These are phyloP conservation scores for Strobilomyces echinocephalus DNA, from an alignment of 768 basidiomycete species.

Conservation along the genomic window DNA sequence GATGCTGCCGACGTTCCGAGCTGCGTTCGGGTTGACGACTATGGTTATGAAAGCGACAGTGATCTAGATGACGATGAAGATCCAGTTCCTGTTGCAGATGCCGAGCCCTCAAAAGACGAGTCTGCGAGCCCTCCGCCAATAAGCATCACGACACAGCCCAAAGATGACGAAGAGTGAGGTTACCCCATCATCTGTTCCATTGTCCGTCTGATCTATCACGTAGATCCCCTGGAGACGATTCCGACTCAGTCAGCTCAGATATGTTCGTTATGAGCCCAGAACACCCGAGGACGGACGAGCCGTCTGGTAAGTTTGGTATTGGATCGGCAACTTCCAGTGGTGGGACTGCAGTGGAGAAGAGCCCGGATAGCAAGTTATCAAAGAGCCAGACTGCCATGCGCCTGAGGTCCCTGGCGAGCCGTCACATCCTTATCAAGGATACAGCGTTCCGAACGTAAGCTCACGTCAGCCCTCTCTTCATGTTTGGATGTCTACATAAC, in stretches of 20 bases:
- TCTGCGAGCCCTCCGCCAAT: neutral
- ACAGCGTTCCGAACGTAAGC: constrained; percentile 28
- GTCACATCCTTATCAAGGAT: constrained; percentile 24
- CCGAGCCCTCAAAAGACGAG: neutral
- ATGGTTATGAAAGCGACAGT: constrained; percentile 30
- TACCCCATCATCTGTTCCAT: neutral
- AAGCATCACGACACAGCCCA: neutral
- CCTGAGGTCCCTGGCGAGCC: constrained; percentile 11
- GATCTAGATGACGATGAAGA: constrained; percentile 31
- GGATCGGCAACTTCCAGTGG: neutral
- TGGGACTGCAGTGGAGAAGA: neutral
- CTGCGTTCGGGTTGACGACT: constrained; percentile 12
- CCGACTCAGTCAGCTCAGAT: constrained; percentile 10
- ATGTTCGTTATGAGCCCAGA: constrained; percentile 13
- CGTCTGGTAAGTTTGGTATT: neutral
- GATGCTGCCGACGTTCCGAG: constrained; percentile 6
- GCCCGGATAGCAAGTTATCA: neutral
- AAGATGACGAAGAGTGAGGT: constrained; percentile 10
- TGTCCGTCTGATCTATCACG: neutral
- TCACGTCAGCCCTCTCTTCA: neutral
- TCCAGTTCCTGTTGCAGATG: neutral
- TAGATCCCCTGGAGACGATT: constrained; percentile 6
- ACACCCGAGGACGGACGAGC: constrained; percentile 3
- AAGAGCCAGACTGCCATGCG: neutral
- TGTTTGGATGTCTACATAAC: neutral